Percentiles rank a stretch among this genome's conserved stretches.
These are phyloP conservation scores for Geotrichum ghanense DNA, from an alignment of 805 yeast genomes.

Conservation along the genomic window DNA sequence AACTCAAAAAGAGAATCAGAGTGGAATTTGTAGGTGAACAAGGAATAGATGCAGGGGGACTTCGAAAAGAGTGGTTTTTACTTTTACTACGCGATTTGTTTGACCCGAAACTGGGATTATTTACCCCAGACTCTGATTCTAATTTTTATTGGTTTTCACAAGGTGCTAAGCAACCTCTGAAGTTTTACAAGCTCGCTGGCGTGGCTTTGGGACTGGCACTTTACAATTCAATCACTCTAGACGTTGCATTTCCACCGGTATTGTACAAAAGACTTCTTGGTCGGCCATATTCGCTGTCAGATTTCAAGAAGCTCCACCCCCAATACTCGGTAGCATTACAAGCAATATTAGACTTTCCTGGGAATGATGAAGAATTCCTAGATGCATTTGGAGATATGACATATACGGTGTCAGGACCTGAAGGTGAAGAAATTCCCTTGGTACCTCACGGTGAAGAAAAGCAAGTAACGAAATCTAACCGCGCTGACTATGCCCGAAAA, in stretches of 20 bases:
- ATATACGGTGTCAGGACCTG: constrained; percentile 40
- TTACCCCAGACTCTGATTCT: constrained; percentile 57
- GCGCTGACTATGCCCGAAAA: constrained; percentile 45
- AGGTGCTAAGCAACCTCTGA: constrained; percentile 10
- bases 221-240: constrained; percentile 79
- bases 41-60: constrained; percentile 93
- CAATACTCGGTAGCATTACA: constrained; percentile 42
- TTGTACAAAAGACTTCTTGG: constrained; percentile 64
- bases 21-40: constrained; percentile 82
- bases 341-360: constrained; percentile 33
- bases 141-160: constrained; percentile 59
- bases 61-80: constrained; percentile 88
- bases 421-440: constrained; percentile 36
- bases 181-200: constrained; percentile 62
- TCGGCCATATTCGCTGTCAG: constrained; percentile 45
- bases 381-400: constrained; percentile 44
- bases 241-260: constrained; percentile 63
- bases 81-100: constrained; percentile 61
- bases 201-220: constrained; percentile 83
- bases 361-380: constrained; percentile 30
- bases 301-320: constrained; percentile 61
- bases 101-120: constrained; percentile 55
- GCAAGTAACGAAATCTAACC: constrained; percentile 48
- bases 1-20: constrained; percentile 61
- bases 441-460: constrained; percentile 45